phyloP scores from a whole-genome alignment of 2,329 filamentous ascomycete genomes.

The Xylaria sp. region DNA sequence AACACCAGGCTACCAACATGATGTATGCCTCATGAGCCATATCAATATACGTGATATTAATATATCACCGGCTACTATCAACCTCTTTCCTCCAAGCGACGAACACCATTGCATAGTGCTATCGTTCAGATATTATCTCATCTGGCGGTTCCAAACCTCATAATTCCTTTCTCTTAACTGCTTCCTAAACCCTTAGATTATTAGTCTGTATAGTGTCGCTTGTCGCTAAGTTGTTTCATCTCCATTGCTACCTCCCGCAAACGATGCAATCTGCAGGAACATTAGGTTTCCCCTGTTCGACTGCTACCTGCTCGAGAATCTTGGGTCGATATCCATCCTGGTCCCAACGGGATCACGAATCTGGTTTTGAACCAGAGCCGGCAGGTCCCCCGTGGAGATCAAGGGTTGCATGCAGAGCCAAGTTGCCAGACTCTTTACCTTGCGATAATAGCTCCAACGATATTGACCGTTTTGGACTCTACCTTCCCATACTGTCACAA shows the following conservation, averaged over 20 bases:
- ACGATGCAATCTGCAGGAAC: slow-evolving; percentile 16
- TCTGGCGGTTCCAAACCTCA: background rate
- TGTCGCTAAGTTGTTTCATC: background rate
- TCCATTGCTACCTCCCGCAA: slow-evolving; percentile 12
- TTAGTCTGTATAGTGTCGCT: background rate
- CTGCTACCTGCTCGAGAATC: slow-evolving; percentile 6
- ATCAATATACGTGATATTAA: slow-evolving; percentile 7
- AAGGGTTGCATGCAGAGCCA: slow-evolving; percentile 16
- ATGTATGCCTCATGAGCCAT: background rate
- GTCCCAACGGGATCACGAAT: background rate
- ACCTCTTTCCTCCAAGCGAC: background rate
- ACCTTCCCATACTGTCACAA: slow-evolving; percentile 1
- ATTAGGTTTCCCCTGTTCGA: background rate
- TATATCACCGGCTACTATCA: background rate
- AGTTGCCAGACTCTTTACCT: background rate
- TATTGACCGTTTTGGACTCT: background rate
- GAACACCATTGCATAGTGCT: background rate
- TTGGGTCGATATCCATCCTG: slow-evolving; percentile 1
- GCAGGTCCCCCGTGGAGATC: background rate
- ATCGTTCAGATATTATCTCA: background rate
- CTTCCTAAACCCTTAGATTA: background rate
- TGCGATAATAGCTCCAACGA: background rate
- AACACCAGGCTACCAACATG: background rate
- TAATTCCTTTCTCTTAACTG: background rate
- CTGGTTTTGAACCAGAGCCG: background rate